Evolutionary conservation across 192 early-diverging fungal species (phyloP).

Genomic region (Mortierella alpina): DNA sequence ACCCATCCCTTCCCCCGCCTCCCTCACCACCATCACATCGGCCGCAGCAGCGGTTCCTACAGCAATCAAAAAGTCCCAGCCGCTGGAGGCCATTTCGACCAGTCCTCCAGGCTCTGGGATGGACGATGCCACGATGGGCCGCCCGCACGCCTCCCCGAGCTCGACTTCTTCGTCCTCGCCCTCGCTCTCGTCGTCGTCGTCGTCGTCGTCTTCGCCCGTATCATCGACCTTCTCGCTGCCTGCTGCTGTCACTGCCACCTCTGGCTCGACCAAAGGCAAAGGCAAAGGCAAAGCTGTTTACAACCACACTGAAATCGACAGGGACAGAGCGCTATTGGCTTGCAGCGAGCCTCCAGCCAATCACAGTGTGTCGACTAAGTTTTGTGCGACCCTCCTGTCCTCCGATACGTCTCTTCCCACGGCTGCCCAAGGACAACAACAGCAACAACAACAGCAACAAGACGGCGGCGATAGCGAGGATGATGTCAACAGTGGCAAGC

Average conservation of each 20-base stretch:
- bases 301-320: neutral
- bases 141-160: conserved; percentile 15
- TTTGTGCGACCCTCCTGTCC: conserved; percentile 22
- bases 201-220: conserved; percentile 19
- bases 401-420: conserved; percentile 41
- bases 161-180: conserved; percentile 22
- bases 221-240: conserved; percentile 34
- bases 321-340: conserved; percentile 1
- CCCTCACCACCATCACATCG: neutral
- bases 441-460: conserved; percentile 3
- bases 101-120: conserved; percentile 20
- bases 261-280: conserved; percentile 18
- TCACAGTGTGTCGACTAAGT: conserved; percentile 1
- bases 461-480: conserved; percentile 1
- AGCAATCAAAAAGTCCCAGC: neutral
- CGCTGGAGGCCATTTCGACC: conserved; percentile 10
- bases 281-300: conserved; percentile 9
- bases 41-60: neutral
- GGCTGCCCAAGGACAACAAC: conserved; percentile 1
- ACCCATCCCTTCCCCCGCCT: conserved; percentile 2
- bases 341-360: conserved; percentile 15
- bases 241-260: neutral
- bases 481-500: neutral
- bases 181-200: conserved; percentile 15
- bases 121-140: conserved; percentile 42